These are phyloP conservation scores for Magnaporthales sp. DNA, from an alignment of 2,329 filamentous ascomycete genomes.

Conservation along the genomic window DNA sequence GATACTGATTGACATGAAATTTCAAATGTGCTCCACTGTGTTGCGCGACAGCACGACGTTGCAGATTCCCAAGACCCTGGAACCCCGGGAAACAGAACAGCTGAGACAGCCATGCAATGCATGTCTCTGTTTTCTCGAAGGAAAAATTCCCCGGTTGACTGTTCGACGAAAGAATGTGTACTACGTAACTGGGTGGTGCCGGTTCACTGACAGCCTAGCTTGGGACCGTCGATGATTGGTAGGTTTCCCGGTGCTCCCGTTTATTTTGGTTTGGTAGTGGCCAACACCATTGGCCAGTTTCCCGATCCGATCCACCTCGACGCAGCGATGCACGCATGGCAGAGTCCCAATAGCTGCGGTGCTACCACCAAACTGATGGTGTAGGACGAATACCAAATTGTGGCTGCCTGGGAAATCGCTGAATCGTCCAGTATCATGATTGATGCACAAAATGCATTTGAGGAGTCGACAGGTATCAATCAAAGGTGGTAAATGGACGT, in stretches of 20 bases:
- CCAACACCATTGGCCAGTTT: neutral
- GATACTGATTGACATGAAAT: neutral
- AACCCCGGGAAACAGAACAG: neutral
- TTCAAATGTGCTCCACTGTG: neutral
- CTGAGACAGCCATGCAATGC: conserved; percentile 2
- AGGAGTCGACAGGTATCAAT: neutral
- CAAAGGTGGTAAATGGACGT: neutral
- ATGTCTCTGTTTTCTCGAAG: neutral
- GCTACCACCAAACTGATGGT: neutral
- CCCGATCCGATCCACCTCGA: neutral
- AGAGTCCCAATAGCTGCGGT: neutral
- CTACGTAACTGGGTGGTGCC: neutral
- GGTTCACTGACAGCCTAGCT: neutral
- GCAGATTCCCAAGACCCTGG: neutral
- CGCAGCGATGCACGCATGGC: neutral
- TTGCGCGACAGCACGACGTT: neutral
- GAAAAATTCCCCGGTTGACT: neutral
- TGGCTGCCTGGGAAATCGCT: neutral
- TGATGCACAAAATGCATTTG: neutral
- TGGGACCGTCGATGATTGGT: neutral
- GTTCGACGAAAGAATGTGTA: neutral
- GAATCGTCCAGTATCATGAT: neutral
- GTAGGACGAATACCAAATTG: neutral
- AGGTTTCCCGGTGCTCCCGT: neutral
- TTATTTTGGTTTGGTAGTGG: neutral